Percentiles rank a stretch among this genome's conserved stretches.
Evolutionary conservation across 164 flowering plant species (phyloP).

Genomic region (Dillenia suffruticosa): DNA sequence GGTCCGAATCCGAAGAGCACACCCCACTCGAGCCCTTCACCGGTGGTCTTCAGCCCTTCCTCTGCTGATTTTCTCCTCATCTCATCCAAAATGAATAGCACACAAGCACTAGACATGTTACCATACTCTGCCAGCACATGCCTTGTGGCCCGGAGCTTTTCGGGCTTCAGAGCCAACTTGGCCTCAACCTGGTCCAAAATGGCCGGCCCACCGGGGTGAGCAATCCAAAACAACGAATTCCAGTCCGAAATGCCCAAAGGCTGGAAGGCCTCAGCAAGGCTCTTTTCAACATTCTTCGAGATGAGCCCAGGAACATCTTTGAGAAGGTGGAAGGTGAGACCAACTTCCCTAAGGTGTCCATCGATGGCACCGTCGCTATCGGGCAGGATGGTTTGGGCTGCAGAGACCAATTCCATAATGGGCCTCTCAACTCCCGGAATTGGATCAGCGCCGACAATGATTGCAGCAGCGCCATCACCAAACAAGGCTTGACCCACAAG

Average conservation of each 20-base stretch:
- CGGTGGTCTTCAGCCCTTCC: slow-evolving; percentile 22
- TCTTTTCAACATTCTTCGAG: slow-evolving; percentile 40
- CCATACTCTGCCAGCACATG: slow-evolving; percentile 37
- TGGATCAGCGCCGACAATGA: slow-evolving; percentile 44
- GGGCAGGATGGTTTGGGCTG: slow-evolving; percentile 41
- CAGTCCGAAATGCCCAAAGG: slow-evolving; percentile 44
- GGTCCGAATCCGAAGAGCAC: slow-evolving; percentile 38
- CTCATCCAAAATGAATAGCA: slow-evolving; percentile 34
- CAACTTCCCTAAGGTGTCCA: slow-evolving; percentile 39
- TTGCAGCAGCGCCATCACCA: slow-evolving; percentile 48
- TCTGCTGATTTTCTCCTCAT: slow-evolving; percentile 24
- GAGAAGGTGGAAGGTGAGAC: slow-evolving; percentile 41
- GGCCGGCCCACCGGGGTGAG: slow-evolving; percentile 46
- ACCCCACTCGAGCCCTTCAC: slow-evolving; percentile 43
- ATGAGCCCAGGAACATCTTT: slow-evolving; percentile 44
- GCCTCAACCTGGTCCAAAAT: slow-evolving; percentile 41
- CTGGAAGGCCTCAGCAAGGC: slow-evolving; percentile 34
- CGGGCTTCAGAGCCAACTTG: slow-evolving; percentile 28
- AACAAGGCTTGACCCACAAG: slow-evolving; percentile 46
- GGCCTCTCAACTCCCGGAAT: slow-evolving; percentile 25
- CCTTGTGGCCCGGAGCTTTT: slow-evolving; percentile 34
- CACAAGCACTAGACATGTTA: slow-evolving; percentile 33
- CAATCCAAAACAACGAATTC: slow-evolving; percentile 44
- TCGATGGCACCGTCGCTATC: slow-evolving; percentile 41
- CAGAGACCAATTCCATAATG: slow-evolving; percentile 29